Evolutionary conservation across 768 basidiomycete genomes (phyloP), one percentile per base, ranked within the genome.

Genomic region (Tulasnella sp.): DNA sequence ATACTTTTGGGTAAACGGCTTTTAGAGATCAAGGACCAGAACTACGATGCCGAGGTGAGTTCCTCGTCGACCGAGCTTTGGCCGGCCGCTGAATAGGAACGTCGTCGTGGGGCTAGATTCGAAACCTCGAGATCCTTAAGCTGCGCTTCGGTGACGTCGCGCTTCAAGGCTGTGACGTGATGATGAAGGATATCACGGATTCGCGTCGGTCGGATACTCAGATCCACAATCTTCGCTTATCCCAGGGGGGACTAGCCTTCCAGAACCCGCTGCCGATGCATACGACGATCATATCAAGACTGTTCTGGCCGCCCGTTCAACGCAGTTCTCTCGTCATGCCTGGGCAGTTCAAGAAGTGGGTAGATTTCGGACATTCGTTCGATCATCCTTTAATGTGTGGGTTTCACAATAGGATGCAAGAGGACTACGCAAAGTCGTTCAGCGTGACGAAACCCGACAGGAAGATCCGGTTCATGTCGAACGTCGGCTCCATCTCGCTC

Each of bases 141-240:
- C 86, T 95, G 71, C 90, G 97, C 3, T 99, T 99, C 77, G 97
- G 97, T 26, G 97, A 98, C 77, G 84, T 89, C 0, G 89, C 94
- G 2, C 80, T 99, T 71, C 94, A 97, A 79, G 91, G 94, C 5
- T 98, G 95, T 82, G 96, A 98, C 78, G 95, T 99, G 70, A 98
- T 99, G 97, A 82, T 98, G 78, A 92, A 89, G 77, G 97, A 99
- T 79, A 91, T 98, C 88, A 90, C 93, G 3, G 95, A 98, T 79
- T 97, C 96, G 44, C 90, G 88, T 77, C 86, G 94, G 39, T 91
- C 90, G 65, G 92, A 98, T 78, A 86, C 87, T n/a, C 90, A 91
- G 78, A 86, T 98, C 1, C 93, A 96, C 76, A 72, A 63, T 34
- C 22, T 62, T 26, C 62, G 62, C 66, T 37, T 17, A 41, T 69